Percentiles rank a stretch among this genome's conserved stretches.
Conservation (phyloP, 371 early-diverging fungal genomes). For the Rhizomucor pusillus region DNA sequence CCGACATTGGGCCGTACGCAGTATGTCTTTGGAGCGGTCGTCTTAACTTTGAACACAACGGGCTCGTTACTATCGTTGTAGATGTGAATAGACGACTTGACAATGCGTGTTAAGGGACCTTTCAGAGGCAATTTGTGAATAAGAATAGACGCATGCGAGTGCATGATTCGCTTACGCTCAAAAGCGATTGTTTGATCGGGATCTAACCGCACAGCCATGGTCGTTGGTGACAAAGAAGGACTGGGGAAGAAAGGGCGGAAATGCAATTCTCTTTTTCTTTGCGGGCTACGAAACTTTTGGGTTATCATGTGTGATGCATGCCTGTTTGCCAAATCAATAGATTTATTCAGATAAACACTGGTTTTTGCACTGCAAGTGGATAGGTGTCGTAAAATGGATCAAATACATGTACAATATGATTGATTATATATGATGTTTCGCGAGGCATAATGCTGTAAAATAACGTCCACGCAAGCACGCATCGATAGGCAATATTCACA, state of each 20-base stretch:
- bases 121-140: constrained; percentile 2
- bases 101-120: constrained; percentile 67
- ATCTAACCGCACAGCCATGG: neutral
- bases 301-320: too few relatives aligned
- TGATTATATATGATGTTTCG: constrained; percentile 11
- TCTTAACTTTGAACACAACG: constrained; percentile 86
- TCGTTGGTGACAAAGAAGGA: neutral
- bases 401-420: constrained; percentile 1
- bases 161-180: neutral
- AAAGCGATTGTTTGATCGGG: neutral
- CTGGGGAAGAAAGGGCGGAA: too few relatives aligned
- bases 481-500: constrained; percentile 15
- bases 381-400: neutral
- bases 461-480: constrained; percentile 18
- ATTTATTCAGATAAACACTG: too few relatives aligned
- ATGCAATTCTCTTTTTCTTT: too few relatives aligned
- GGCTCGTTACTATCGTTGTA: constrained; percentile 53
- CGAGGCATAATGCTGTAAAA: constrained; percentile 22
- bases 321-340: too few relatives aligned
- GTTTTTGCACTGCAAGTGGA: neutral
- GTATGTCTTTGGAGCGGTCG: constrained; percentile 89
- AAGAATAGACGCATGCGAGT: neutral
- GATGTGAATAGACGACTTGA: constrained; percentile 47
- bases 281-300: too few relatives aligned
- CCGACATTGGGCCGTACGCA: constrained; percentile 89